Evolutionary conservation across 306 rosid species (phyloP), one percentile per base, ranked within the genome.

Genomic region (Chamaecrista fasciculata): DNA sequence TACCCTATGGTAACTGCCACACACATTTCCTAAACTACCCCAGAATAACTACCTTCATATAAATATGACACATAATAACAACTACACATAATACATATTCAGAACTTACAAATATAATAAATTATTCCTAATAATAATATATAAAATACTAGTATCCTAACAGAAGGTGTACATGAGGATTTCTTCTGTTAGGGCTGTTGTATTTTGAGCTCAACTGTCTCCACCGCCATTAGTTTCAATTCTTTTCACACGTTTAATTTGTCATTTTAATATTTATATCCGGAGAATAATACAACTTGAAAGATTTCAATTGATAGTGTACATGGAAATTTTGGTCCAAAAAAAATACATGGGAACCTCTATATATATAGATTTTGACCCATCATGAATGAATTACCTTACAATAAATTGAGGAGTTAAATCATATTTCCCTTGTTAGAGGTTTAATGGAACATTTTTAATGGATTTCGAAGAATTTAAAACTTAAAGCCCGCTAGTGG

Each of bases 371-470:
- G 33, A 28, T 18, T 62, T 33, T 25, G 36, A 15, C 14, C 33
- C 11, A 26, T 52, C 23, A 72, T 2, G 62, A 33, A 24, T 61
- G 62, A 19, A 55, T 12, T 48, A 51, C 46, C 52, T 15, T n/a
- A 4, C 14, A 29, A 50, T 24, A 26, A 52, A 52, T 43, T 40
- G 6, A 50, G 6, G 37, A 49, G 53, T 10, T 57, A 31, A 20
- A 26, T 49, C 43, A 46, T 49, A 25, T 37, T 61, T 61, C 47
- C 47, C 42, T 9, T 25, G 31, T 58, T 43, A 37, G 16, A 14
- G 51, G 23, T 66, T 20, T 65, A 11, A 57, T 36, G 34, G 68
- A 58, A 56, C 53, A 39, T 75, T 67, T 59, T 21, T 26, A 48
- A 18, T n/a, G 20, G 19, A 59, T 6, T 34, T 29, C 8, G 20